Conservation (phyloP, 192 early-diverging fungal genomes). For the Coemansia sp. region DNA sequence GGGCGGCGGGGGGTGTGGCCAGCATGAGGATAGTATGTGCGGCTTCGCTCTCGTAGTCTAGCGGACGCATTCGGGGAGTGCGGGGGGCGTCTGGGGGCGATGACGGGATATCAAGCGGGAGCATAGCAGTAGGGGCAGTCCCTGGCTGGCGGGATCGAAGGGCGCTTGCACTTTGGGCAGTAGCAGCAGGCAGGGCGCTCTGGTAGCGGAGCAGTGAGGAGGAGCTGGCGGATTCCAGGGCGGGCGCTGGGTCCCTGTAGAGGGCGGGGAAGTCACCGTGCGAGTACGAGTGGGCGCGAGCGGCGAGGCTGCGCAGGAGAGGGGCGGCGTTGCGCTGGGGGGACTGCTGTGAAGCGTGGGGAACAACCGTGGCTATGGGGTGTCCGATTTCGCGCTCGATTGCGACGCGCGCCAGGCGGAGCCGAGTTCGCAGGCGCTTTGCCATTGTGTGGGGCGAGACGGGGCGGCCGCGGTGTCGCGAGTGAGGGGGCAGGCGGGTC, state of each 20-base stretch:
- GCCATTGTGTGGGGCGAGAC: constrained; percentile 24
- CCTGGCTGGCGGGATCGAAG: background rate
- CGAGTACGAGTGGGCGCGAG: constrained; percentile 32
- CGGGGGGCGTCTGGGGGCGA: constrained; percentile 16
- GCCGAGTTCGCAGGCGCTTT: constrained; percentile 30
- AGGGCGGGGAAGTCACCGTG: constrained; percentile 22
- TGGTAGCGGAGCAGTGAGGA: constrained; percentile 7
- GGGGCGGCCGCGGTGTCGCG: background rate
- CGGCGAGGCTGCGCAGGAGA: constrained; percentile 2
- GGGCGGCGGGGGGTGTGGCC: constrained; percentile 37
- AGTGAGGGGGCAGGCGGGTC: background rate
- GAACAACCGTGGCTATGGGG: constrained; percentile 28
- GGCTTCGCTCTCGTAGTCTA: constrained; percentile 30
- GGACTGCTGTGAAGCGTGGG: constrained; percentile 1
- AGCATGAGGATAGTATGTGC: constrained; percentile 46
- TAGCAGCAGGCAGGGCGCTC: constrained; percentile 9
- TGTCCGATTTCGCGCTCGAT: constrained; percentile 42
- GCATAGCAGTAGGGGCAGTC: background rate
- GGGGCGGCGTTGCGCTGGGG: background rate
- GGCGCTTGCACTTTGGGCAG: background rate
- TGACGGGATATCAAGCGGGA: constrained; percentile 11
- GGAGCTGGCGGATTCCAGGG: background rate
- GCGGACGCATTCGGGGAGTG: constrained; percentile 19
- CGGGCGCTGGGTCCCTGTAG: background rate
- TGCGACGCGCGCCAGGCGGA: constrained; percentile 26